Evolutionary conservation across 345 rosid genomes (phyloP).

Genomic region (Aquilaria yunnanensis): DNA sequence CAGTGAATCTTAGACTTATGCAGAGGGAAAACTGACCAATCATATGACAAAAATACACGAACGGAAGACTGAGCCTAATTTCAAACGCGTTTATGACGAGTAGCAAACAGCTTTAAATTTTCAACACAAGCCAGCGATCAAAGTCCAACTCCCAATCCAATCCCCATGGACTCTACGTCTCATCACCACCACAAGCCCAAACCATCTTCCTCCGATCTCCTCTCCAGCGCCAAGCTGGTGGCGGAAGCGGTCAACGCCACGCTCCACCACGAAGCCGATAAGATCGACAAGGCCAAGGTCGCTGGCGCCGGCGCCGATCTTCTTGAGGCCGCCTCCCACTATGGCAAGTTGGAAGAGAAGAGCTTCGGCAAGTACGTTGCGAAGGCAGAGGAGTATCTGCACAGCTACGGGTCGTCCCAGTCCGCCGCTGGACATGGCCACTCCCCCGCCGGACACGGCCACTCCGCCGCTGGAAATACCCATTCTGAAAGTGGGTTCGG

Average conservation of each 20-base stretch:
- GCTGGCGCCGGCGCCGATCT: slow-evolving; percentile 64
- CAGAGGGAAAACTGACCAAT: no score
- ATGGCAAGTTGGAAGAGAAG: slow-evolving; percentile 61
- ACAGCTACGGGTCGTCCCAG: slow-evolving; percentile 39
- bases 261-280: slow-evolving; percentile 28
- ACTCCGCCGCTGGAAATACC: slow-evolving; percentile 17
- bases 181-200: slow-evolving; percentile 11
- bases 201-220: slow-evolving; percentile 44
- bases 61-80: no score
- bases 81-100: no score
- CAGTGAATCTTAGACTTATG: no score
- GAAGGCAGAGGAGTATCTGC: slow-evolving; percentile 68
- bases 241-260: slow-evolving; percentile 56
- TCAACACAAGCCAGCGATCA: no score
- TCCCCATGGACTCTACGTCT: slow-evolving; percentile 15
- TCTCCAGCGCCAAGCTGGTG: slow-evolving; percentile 58
- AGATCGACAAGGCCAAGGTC: slow-evolving; percentile 48
- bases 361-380: slow-evolving; percentile 55
- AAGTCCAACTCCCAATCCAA: no score
- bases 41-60: no score
- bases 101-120: no score
- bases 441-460: slow-evolving; percentile 4
- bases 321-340: slow-evolving; percentile 50
- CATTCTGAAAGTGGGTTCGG: slow-evolving; percentile 44
- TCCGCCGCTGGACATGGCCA: not conserved